These are phyloP conservation scores for Populus tremula DNA, from an alignment of 345 rosid species.

Conservation along the genomic window DNA sequence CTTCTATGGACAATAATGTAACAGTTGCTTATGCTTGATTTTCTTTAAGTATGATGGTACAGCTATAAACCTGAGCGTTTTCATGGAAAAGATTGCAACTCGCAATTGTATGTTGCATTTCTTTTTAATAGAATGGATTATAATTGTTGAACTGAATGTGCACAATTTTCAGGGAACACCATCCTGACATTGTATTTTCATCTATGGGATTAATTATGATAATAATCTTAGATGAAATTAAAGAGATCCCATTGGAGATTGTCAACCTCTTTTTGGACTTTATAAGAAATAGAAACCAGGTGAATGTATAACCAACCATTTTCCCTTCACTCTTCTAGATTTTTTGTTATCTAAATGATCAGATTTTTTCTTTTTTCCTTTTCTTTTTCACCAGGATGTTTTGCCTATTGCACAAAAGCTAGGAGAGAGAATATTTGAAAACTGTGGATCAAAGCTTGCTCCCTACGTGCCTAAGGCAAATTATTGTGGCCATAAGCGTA, in stretches of 20 bases:
- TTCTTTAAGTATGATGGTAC: neutral
- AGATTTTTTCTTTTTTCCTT: too few relatives aligned
- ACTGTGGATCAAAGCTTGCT: conserved; percentile 3
- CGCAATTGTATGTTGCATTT: neutral
- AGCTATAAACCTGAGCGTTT: neutral
- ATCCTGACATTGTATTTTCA: conserved; percentile 16
- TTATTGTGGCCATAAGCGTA: neutral
- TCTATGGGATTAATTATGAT: conserved; percentile 19
- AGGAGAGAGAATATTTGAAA: conserved; percentile 11
- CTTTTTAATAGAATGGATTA: neutral
- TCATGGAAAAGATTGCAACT: neutral
- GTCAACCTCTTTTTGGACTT: neutral
- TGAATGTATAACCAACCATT: neutral
- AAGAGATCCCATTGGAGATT: conserved; percentile 14
- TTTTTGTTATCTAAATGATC: neutral
- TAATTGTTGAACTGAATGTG: neutral
- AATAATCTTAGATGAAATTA: conserved; percentile 13
- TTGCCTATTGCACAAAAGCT: conserved; percentile 10
- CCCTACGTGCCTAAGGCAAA: neutral
- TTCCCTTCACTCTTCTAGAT: neutral
- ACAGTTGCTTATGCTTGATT: neutral
- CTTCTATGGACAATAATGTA: neutral
- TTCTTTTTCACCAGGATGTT: conserved; percentile 5
- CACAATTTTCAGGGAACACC: conserved; percentile 11
- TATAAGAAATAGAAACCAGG: conserved; percentile 11